Evolutionary conservation across 2,329 filamentous ascomycete species (phyloP).

Genomic region (Stagonosporopsis tanaceti): DNA sequence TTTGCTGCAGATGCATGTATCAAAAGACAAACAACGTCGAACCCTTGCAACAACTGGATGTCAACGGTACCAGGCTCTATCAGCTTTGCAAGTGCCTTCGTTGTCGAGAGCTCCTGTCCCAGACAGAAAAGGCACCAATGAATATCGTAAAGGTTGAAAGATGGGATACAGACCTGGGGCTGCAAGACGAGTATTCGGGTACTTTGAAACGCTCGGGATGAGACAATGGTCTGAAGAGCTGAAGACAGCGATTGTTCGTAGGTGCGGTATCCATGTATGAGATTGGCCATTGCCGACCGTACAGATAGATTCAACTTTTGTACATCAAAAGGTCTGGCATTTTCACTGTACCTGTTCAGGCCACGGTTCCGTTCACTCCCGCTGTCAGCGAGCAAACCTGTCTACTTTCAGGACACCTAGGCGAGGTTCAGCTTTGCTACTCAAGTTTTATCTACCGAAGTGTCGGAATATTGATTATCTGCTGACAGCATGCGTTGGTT

Average conservation of each 20-base stretch:
- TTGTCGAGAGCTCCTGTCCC: neutral
- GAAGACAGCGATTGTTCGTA: neutral
- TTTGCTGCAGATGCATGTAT: neutral
- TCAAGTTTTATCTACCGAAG: conserved; percentile 1
- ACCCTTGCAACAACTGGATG: neutral
- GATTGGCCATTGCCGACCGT: neutral
- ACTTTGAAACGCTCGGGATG: neutral
- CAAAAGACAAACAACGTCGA: neutral
- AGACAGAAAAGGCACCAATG: neutral
- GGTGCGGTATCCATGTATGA: neutral
- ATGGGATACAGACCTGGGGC: neutral
- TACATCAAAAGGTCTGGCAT: neutral
- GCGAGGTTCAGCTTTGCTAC: conserved; percentile 3
- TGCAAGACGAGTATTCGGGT: neutral
- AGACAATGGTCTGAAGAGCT: neutral
- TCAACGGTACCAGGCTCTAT: neutral
- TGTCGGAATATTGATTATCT: conserved; percentile 1
- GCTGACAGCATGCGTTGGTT: conserved; percentile 9
- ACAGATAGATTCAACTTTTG: neutral
- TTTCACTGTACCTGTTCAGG: neutral
- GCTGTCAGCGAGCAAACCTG: conserved; percentile 7
- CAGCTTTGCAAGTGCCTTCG: neutral
- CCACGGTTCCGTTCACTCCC: neutral
- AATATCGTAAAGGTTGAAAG: neutral
- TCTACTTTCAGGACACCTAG: neutral